These are phyloP conservation scores for Syncephalis fuscata DNA, from an alignment of 371 early-diverging fungal species.

Conservation along the genomic window DNA sequence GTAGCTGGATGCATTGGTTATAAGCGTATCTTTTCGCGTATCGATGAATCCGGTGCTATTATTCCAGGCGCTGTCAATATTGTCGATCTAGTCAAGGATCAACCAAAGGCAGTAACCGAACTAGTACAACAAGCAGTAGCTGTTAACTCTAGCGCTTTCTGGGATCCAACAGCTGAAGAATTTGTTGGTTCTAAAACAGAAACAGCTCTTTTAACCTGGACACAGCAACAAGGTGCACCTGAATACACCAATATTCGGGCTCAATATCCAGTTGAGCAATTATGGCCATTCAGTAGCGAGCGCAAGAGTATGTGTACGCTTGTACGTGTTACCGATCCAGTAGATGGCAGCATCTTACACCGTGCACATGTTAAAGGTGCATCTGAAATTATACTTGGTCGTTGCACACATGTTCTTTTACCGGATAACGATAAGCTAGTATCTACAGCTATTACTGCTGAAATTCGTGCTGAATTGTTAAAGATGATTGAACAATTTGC, in stretches of 20 bases:
- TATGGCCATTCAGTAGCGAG: constrained; percentile 68
- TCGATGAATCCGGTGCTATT: too few relatives aligned
- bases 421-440: not conserved
- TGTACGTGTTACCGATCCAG: constrained; percentile 19
- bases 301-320: constrained; percentile 80
- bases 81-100: not conserved
- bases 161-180: constrained; percentile 27
- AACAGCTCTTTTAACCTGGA: constrained; percentile 53
- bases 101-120: constrained; percentile 15
- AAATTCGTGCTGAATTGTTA: constrained; percentile 19
- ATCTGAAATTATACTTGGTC: constrained; percentile 50
- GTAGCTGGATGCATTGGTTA: constrained; percentile 34
- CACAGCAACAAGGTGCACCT: constrained; percentile 26
- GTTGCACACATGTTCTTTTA: not conserved
- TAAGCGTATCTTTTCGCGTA: too few relatives aligned
- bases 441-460: constrained; percentile 16
- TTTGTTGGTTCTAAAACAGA: constrained; percentile 71
- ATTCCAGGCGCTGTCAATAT: not conserved
- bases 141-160: constrained; percentile 71
- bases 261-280: constrained; percentile 24
- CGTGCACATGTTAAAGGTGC: constrained; percentile 73
- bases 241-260: constrained; percentile 28
- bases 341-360: constrained; percentile 15
- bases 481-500: constrained; percentile 47
- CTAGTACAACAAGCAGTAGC: constrained; percentile 45